Base-by-base conservation (phyloP, 2,329 filamentous ascomycete genomes). In the Talaromyces verruculosus region DNA sequence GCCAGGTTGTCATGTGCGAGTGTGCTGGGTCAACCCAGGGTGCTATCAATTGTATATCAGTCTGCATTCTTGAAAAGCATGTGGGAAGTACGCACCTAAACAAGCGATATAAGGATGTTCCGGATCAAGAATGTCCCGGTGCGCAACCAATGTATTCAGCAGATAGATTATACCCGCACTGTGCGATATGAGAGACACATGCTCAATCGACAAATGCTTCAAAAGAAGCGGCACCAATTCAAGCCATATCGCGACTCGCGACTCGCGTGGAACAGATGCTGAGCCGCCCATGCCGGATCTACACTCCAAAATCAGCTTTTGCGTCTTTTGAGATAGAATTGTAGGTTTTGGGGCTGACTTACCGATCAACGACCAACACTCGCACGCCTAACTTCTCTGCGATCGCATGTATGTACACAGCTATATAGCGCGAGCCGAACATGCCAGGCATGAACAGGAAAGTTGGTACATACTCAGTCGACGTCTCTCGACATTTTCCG, bases 271-370 rank as follows among this genome's bases (percentile, higher is more conserved):
- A 0, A 82, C 79, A 1, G 71, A 68, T 0, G 78, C 80, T 19
- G 80, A 81, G 63, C 76, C 78, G 2, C 82, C 81, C 65, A 82
- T 76, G n/a, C 76, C 79, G 15, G 80, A 79, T 68, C 81, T 81
- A 37, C 63, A 63, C 22, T 17, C 1, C 25, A 22, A 17, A 17
- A 8, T 61, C 17, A 49, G 43, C 8, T 35, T 61, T 22, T 15
- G 8, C 28, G 39, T 15, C 41, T 22, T 25, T 13, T 33, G 17
- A 43, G 3, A 5, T 15, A 53, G 13, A 33, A 33, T 8, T 22
- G 53, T 17, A 45, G 41, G 58, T 25, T 45, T 59, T 62, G 43
- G 39, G 7, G 47, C 5, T 51, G 28, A 10, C 66, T 68, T 30
- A 68, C 19, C 72, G 69, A 53, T 74, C 72, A 17, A 74, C 68